Evolutionary conservation across 2,329 filamentous ascomycete species (phyloP), one percentile per base, ranked within the genome.

Genomic region (Paecilomyces sp.): DNA sequence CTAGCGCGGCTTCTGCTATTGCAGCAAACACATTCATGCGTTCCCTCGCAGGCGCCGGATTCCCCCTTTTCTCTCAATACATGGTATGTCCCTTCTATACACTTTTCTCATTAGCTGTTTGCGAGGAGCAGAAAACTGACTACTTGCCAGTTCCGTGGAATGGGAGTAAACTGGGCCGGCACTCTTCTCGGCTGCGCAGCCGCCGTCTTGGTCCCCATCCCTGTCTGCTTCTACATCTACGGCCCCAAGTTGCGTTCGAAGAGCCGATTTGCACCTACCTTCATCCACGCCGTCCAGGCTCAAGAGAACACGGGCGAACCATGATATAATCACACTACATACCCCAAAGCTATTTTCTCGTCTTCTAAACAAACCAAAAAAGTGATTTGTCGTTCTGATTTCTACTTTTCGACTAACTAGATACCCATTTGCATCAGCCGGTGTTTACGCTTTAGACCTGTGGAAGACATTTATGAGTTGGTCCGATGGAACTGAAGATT

Each of bases 1-100:
- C 3, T 28, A 77, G 79, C 62, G 79, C 79, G n/a, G 79, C 80
- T 2, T 79, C 76, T 12, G 79, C 80, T 8, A 76, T 81, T 30
- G 77, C 79, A 9, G 79, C 78, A 30, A 81, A 82, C 60, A 81
- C 79, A 1, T 77, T 82, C 63, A 69, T 81, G 41, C 75, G 80
- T 33, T 77, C 74, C 11, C 60, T 75, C 22, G 67, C 72, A 9
- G 75, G 73, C 8, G 75, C 74, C 15, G 71, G 68, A n/a, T 77
- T 78, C 57, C 73, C 74, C 9, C 67, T 74, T 1, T 74, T 74
- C 60, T 61, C 65, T n/a, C 63, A 60, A 24, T 70, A 71, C 59
- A 70, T 74, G 69, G 67, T 68, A 64, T 28, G 58, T 57, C 25
- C 15, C n/a, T 31, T 7, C 22, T 31, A 22, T 13, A 11, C 12